Evolutionary conservation across 2,329 filamentous ascomycete species (phyloP), one percentile per base, ranked within the genome.

Genomic region (Verticillium alfalfae): DNA sequence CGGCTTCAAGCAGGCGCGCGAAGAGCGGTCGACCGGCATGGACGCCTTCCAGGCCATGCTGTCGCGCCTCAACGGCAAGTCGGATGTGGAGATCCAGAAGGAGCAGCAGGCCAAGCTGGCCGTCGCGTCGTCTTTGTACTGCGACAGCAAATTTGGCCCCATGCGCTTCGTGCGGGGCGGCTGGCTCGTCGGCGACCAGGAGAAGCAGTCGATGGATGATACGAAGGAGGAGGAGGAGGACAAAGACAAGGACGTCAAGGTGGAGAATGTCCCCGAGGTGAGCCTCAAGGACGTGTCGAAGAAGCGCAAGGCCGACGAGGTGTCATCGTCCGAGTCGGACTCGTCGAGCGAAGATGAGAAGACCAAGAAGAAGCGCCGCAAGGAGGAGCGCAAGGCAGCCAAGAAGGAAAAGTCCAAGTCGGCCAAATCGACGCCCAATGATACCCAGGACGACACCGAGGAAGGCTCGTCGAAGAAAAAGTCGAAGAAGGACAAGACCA

Each of bases 141-240:
- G 91, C 60, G 87, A 89, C 67, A 83, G 85, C 69, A 91, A 88
- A 74, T 93, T 88, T 78, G 93, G 93, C 1, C 81, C 84, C 10
- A 91, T 97, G 81, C 86, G 88, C 57, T 99, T 99, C 74, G 89
- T 99, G 31, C 87, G 83, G 62, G 95, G 92, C n/a, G 95, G 94
- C 0, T 83, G 93, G 61, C 72, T 86, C 37, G 79, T 87, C 31
- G 84, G 84, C 38, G 82, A 86, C 64, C 79, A 85, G 68, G 80
- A 85, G 58, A 76, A 82, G 67, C 79, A 80, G 49, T 72, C 76
- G 62, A 73, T 73, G 59, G 73, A 75, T 61, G 72, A 72, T 26
- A 62, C 65, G 41, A 62, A 68, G 59, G 65, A 69, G 49, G 61
- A 69, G 31, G 66, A 71, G 34, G 68, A 71, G 54, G 68, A 69